Conservation (phyloP, 345 rosid species). For the Viola odorata region DNA sequence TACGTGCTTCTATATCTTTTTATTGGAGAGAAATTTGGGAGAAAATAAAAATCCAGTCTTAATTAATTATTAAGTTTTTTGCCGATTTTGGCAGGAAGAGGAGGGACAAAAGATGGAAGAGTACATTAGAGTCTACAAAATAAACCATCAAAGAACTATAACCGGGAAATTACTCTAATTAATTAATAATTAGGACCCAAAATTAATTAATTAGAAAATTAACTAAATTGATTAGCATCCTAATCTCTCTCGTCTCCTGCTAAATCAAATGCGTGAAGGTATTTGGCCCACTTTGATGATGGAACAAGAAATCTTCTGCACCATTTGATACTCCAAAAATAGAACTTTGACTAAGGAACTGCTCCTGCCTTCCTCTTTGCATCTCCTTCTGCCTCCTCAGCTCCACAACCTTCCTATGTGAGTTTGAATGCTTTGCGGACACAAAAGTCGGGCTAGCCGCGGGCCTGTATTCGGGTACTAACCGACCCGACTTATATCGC, state of each 20-base stretch:
- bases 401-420: constrained; percentile 77
- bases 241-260: background rate
- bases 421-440: constrained; percentile 60
- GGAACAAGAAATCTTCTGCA: constrained; percentile 44
- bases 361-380: constrained; percentile 39
- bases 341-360: constrained; percentile 37
- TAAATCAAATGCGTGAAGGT: constrained; percentile 51
- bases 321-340: constrained; percentile 46
- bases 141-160: constrained; percentile 3
- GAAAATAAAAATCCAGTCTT: constrained; percentile 1
- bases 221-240: background rate
- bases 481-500: constrained; percentile 68
- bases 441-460: constrained; percentile 72
- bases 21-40: background rate
- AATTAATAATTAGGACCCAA: constrained; percentile 8
- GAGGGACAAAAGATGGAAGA: constrained; percentile 5
- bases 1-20: background rate
- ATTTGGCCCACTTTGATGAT: constrained; percentile 33
- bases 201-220: background rate
- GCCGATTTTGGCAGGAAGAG: constrained; percentile 16
- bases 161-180: background rate
- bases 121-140: constrained; percentile 7
- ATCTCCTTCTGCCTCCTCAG: constrained; percentile 57
- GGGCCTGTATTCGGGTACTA: constrained; percentile 71
- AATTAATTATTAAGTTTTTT: background rate